Conservation (phyloP, 257 asterid species). For the Capsicum baccatum region DNA sequence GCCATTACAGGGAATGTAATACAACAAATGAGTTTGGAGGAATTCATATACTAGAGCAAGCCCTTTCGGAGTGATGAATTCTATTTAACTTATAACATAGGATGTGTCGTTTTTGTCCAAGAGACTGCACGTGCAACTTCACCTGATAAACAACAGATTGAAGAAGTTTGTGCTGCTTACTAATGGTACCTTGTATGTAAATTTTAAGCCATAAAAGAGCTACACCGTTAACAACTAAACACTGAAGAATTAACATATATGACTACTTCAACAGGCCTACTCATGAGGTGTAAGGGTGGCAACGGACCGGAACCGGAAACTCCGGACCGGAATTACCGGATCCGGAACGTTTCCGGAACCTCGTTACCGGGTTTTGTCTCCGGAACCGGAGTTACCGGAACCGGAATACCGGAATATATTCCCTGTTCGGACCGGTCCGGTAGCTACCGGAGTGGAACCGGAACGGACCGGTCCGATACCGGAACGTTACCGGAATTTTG, state of each 20-base stretch:
- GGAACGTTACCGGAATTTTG: too few relatives aligned
- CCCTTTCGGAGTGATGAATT: background rate
- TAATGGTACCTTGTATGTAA: background rate
- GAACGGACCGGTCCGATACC: too few relatives aligned
- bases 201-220: background rate
- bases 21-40: background rate
- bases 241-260: background rate
- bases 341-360: too few relatives aligned
- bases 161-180: background rate
- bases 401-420: too few relatives aligned
- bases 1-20: background rate
- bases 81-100: background rate
- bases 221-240: conserved; percentile 5
- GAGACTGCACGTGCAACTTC: background rate
- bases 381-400: too few relatives aligned
- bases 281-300: too few relatives aligned
- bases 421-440: too few relatives aligned
- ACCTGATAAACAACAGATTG: background rate
- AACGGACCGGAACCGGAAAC: too few relatives aligned
- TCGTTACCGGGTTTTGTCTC: too few relatives aligned
- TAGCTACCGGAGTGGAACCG: too few relatives aligned
- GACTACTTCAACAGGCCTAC: background rate
- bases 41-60: background rate
- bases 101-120: background rate
- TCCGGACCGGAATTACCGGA: too few relatives aligned